These are phyloP conservation scores for Carnegiea gigantea DNA, from an alignment of 179 eudicot species.

Conservation along the genomic window DNA sequence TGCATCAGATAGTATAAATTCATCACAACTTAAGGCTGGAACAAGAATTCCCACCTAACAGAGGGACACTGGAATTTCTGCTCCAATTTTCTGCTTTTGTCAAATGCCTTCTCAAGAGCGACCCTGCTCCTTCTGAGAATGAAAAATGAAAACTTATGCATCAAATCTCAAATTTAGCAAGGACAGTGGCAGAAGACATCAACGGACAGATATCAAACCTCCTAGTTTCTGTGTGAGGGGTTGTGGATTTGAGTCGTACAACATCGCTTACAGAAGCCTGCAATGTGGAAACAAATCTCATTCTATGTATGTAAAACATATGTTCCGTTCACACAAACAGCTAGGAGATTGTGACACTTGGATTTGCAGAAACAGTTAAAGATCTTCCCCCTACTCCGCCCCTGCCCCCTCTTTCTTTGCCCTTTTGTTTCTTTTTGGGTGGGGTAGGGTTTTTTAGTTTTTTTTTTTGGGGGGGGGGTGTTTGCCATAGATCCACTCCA, in stretches of 20 bases:
- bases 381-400: too few relatives aligned
- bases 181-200: neutral
- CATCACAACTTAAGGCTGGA: neutral
- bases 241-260: slow-evolving; percentile 29
- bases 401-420: too few relatives aligned
- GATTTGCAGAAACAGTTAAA: too few relatives aligned
- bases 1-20: neutral
- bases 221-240: slow-evolving; percentile 42
- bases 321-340: neutral
- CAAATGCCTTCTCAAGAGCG: slow-evolving; percentile 36
- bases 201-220: slow-evolving; percentile 33
- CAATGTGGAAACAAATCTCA: slow-evolving; percentile 21
- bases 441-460: too few relatives aligned
- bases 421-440: too few relatives aligned
- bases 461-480: too few relatives aligned
- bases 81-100: slow-evolving; percentile 34
- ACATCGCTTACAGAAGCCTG: slow-evolving; percentile 47
- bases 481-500: too few relatives aligned
- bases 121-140: slow-evolving; percentile 24
- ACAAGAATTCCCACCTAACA: slow-evolving; percentile 29
- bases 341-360: too few relatives aligned
- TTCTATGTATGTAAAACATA: neutral
- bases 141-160: slow-evolving; percentile 11
- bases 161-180: neutral
- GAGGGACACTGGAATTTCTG: slow-evolving; percentile 35